Base-by-base conservation (phyloP, 2,329 filamentous ascomycete species). In the Colletotrichum karsti region DNA sequence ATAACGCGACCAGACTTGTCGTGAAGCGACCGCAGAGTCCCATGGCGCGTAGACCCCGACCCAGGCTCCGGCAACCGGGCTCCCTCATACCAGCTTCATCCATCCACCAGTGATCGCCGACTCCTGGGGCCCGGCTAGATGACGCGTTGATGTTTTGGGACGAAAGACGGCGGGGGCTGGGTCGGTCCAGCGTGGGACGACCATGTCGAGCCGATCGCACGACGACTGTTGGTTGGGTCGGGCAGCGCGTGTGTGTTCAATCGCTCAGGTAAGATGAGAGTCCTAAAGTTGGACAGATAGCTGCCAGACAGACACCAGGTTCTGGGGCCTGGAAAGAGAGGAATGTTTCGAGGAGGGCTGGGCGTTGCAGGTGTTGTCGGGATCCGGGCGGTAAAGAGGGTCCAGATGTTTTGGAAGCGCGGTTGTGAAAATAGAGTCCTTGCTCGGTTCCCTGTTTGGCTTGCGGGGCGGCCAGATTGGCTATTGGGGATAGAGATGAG, bases 321-420 rank as follows among this genome's bases (percentile, higher is more conserved):
- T 10, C 15, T 26, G 35, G 22, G 15, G 9, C 22, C 9, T 13
- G 24, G 12, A 15, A 20, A 13, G 51, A 22, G 12, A 12, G 24
- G 20, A 10, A 39, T 63, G 30, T 37, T 51, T 62, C 24, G 50
- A 54, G 55, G 24, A 56, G 57, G 57, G 22, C 30, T 63, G 26
- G 51, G 59, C 22, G 42, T 56, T 42, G 50, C n/a, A 42, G 26
- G 59, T 39, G 7, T 15, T 22, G 50, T 15, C 15, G n/a, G 42
- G 35, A 15, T 13, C 13, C n/a, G 7, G 26, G 42, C 28, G 6
- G 42, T 13, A 2, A 12, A 42, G 42, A 63, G 58, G 41, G 12
- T 9, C 10, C 22, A 7, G 8, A 33, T 24, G 26, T 50, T 46
- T 28, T 22, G 58, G 42, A 3, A 24, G 12, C 20, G 10, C 9